A percentile compares a stretch with the other conserved stretches of the same genome.
These are phyloP conservation scores for Rhododendron vialii DNA, from an alignment of 148 eudicot species.

Conservation along the genomic window DNA sequence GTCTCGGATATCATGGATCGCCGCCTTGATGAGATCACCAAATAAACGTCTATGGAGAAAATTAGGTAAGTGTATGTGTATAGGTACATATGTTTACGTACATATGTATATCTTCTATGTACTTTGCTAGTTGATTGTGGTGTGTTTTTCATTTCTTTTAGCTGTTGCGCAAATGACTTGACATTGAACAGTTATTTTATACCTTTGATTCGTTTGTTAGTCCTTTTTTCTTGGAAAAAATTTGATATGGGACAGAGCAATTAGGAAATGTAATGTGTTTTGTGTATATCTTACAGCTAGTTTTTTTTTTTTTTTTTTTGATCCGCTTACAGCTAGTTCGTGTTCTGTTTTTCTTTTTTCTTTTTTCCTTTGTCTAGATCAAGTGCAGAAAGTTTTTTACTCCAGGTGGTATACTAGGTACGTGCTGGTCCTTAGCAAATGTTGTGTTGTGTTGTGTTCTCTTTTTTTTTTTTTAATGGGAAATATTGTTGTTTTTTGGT, in stretches of 20 bases:
- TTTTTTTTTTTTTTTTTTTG: neutral
- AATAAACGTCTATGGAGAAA: neutral
- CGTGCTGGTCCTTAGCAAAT: neutral
- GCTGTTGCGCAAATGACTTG: neutral
- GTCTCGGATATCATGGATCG: constrained; percentile 62
- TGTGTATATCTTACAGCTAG: neutral
- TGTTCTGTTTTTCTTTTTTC: neutral
- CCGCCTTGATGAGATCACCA: constrained; percentile 43
- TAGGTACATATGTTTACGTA: constrained; percentile 7
- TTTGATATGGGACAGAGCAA: neutral
- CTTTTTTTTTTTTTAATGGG: no score
- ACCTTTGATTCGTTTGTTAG: neutral
- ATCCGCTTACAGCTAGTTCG: neutral
- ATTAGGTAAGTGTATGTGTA: neutral
- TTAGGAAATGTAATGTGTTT: neutral
- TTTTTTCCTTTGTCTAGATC: neutral
- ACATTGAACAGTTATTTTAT: neutral
- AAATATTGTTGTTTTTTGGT: no score
- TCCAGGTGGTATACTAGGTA: neutral
- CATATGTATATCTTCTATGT: neutral
- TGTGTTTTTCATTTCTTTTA: neutral
- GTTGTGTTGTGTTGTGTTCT: no score
- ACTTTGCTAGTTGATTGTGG: neutral
- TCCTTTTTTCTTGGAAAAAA: neutral
- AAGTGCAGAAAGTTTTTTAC: neutral